Evolutionary conservation across 192 early-diverging fungal genomes (phyloP), one percentile per base, ranked within the genome.

Genomic region (Linnemannia elongata): DNA sequence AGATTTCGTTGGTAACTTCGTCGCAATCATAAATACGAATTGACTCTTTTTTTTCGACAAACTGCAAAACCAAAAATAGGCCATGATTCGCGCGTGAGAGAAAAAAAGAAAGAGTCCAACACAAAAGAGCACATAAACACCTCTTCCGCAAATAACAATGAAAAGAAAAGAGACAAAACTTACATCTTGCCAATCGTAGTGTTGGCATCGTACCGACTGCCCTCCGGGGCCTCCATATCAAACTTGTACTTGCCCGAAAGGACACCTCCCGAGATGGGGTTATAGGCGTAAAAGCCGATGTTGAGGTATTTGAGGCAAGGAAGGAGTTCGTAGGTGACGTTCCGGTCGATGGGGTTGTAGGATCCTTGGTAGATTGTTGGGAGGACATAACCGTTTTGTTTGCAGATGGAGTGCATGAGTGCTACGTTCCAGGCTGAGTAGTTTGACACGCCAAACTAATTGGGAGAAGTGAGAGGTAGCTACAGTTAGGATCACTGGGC

Each of bases 241-340:
- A 82, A 82, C 8, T 77, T 77, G 35, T 73, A 73, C 27, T 72
- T 82, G 1, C 81, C 81, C 42, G 81, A 76, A 4, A 82, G 75
- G 1, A 82, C 8, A 6, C 81, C 81, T 63, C 79, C 79, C 68
- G 2, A 89, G 36, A 93, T 79, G 4, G 92, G 92, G 80, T 94
- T 93, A 87, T 93, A 94, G 0, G 88, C 92, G 76, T 94, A 94
- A 68, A 94, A 94, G 3, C 88, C 75, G 69, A 94, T 91, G 66
- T 88, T 87, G 63, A 94, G 79, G 33, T 87, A 72, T 17, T 89
- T 85, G 30, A 94, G 72, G 75, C 93, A 93, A 8, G 93, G 92
- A 36, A 94, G 75, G 1, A 94, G 83, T 82, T 93, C 93, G 1
- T 54, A 57, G 30, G 75, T 30, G 35, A 88, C 69, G 70, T 57